Evolutionary conservation across 73 alveolate species (phyloP).

Genomic region (Stentor coeruleus): DNA sequence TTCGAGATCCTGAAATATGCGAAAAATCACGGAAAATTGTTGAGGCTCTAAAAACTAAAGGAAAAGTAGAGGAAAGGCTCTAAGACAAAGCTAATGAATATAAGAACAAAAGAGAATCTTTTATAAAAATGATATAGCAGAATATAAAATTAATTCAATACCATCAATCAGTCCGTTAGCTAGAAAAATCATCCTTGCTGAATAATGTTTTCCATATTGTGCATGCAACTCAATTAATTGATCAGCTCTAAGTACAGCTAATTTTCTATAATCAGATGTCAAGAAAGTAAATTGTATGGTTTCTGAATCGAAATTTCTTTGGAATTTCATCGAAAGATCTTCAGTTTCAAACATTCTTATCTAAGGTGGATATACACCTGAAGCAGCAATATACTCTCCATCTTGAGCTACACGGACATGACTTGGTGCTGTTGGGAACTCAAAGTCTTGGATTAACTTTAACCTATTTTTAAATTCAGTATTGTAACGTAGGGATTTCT

Average conservation of each 20-base stretch:
- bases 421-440: slow-evolving; percentile 66
- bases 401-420: slow-evolving; percentile 76
- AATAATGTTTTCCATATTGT: slow-evolving; percentile 88
- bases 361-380: slow-evolving; percentile 96
- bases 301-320: slow-evolving; percentile 93
- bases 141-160: neutral
- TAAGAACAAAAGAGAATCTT: neutral
- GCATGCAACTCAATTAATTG: slow-evolving; percentile 96
- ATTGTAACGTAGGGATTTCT: slow-evolving; percentile 42
- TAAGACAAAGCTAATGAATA: neutral
- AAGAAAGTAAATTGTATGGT: slow-evolving; percentile 76
- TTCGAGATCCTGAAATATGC: slow-evolving; percentile 1
- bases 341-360: slow-evolving; percentile 83
- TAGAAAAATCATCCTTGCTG: slow-evolving; percentile 56
- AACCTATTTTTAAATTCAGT: slow-evolving; percentile 64
- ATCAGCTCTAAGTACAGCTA: slow-evolving; percentile 90
- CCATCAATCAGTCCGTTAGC: neutral
- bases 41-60: neutral
- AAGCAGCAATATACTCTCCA: slow-evolving; percentile 73
- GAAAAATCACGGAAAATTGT: neutral
- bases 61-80: neutral
- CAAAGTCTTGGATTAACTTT: slow-evolving; percentile 78
- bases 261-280: slow-evolving; percentile 88
- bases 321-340: slow-evolving; percentile 89
- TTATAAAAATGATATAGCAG: no score